A percentile compares a stretch with the other conserved stretches of the same genome.
Evolutionary conservation across 495 filamentous ascomycete species (phyloP).

Genomic region (Penicillium flavigenum): DNA sequence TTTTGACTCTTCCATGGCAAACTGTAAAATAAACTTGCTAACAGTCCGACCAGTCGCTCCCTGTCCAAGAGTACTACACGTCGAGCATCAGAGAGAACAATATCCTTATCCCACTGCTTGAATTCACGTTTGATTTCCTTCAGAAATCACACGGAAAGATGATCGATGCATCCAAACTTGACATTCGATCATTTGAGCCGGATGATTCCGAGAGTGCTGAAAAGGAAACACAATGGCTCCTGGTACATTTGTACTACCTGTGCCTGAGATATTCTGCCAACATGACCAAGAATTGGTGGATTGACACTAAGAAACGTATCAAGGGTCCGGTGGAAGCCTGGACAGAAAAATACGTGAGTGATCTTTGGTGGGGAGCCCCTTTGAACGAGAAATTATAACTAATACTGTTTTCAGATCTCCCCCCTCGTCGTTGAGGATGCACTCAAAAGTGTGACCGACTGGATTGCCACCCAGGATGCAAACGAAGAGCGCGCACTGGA

Average conservation of each 20-base stretch:
- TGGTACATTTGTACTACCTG: slow-evolving; percentile 84
- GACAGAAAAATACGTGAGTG: slow-evolving; percentile 69
- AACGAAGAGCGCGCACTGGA: slow-evolving; percentile 66
- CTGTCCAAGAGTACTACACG: slow-evolving; percentile 76
- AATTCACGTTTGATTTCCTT: slow-evolving; percentile 80
- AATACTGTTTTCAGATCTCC: slow-evolving; percentile 56
- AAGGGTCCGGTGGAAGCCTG: slow-evolving; percentile 72
- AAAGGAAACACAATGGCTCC: slow-evolving; percentile 73
- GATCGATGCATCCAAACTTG: slow-evolving; percentile 63
- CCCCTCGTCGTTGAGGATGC: slow-evolving; percentile 73
- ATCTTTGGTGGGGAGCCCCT: too few species aligned
- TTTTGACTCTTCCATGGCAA: not conserved
- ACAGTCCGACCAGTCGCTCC: slow-evolving; percentile 56
- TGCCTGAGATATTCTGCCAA: slow-evolving; percentile 70
- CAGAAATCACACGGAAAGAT: slow-evolving; percentile 67
- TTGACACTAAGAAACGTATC: slow-evolving; percentile 71
- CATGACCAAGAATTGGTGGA: slow-evolving; percentile 84
- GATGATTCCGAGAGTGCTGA: slow-evolving; percentile 58
- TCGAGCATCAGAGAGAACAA: slow-evolving; percentile 71
- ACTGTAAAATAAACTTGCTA: slow-evolving; percentile 14
- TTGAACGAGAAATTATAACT: not conserved
- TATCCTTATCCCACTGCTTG: slow-evolving; percentile 65
- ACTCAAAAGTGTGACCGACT: slow-evolving; percentile 67
- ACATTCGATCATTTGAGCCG: slow-evolving; percentile 67
- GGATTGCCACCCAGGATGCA: slow-evolving; percentile 58